These are phyloP conservation scores for Yamadazyma takamatsuzukensis DNA, from an alignment of 805 yeast species.

Conservation along the genomic window DNA sequence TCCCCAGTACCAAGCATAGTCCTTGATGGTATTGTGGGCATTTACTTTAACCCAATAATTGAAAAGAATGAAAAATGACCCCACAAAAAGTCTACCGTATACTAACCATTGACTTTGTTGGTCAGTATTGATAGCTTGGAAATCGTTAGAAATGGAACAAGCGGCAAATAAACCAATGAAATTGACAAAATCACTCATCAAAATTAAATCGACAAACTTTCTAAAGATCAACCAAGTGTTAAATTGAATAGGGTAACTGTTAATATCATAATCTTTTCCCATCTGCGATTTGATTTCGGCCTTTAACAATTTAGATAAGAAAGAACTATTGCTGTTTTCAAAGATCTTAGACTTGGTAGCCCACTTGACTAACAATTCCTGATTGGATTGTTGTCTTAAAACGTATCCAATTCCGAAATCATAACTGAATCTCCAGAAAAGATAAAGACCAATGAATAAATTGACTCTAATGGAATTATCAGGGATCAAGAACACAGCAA, in stretches of 20 bases:
- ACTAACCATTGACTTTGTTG: slow-evolving; percentile 43
- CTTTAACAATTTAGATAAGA: slow-evolving; percentile 36
- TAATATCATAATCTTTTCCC: slow-evolving; percentile 29
- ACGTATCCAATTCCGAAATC: slow-evolving; percentile 78
- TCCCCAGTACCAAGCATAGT: slow-evolving; percentile 95
- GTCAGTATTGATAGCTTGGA: slow-evolving; percentile 28
- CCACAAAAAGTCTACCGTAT: slow-evolving; percentile 51
- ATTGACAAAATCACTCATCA: slow-evolving; percentile 81
- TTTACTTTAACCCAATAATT: slow-evolving; percentile 83
- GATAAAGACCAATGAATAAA: slow-evolving; percentile 52
- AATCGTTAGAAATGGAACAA: slow-evolving; percentile 35
- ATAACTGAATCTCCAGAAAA: slow-evolving; percentile 73
- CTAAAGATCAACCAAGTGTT: slow-evolving; percentile 81
- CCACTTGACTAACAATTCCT: slow-evolving; percentile 50
- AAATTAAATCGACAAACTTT: slow-evolving; percentile 72
- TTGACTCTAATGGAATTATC: slow-evolving; percentile 22
- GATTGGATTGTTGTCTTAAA: slow-evolving; percentile 62
- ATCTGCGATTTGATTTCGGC: slow-evolving; percentile 36
- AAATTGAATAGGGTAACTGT: slow-evolving; percentile 59
- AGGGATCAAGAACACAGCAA: slow-evolving; percentile 26
- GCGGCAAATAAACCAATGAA: slow-evolving; percentile 64
- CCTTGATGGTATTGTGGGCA: slow-evolving; percentile 85
- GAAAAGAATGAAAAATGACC: slow-evolving; percentile 60
- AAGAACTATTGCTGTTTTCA: slow-evolving; percentile 22
- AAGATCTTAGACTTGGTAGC: slow-evolving; percentile 34